A percentile compares a stretch with the other conserved stretches of the same genome.
Conservation (phyloP, 1,284 basidiomycete genomes). For the Irpex sp. region DNA sequence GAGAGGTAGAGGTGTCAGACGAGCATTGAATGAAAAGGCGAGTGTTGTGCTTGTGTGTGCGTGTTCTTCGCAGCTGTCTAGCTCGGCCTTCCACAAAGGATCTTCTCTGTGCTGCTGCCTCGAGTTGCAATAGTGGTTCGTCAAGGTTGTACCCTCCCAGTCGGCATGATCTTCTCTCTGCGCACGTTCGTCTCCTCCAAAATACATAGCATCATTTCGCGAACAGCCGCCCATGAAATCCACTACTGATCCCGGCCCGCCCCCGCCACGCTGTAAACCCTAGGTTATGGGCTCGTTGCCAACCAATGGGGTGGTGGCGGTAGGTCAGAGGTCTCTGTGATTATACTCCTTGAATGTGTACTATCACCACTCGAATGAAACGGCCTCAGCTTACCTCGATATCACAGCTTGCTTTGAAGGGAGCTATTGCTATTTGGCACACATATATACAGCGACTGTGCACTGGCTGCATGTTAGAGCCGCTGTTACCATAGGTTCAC, state of each 20-base stretch:
- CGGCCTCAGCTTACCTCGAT: too few relatives aligned
- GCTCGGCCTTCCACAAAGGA: neutral
- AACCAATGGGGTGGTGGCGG: neutral
- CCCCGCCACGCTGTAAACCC: neutral
- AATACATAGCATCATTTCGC: neutral
- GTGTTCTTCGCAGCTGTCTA: too few relatives aligned
- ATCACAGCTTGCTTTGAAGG: too few relatives aligned
- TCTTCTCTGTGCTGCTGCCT: neutral
- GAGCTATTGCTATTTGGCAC: neutral
- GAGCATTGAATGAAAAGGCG: slow-evolving; percentile 8
- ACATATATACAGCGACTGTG: neutral
- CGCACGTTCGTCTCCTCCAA: neutral
- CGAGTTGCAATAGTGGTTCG: neutral
- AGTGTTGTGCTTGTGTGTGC: neutral
- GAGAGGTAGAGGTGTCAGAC: slow-evolving; percentile 7
- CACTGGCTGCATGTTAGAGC: neutral
- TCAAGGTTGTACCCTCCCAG: neutral
- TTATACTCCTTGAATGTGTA: neutral
- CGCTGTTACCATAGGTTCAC: neutral
- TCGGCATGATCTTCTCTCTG: neutral
- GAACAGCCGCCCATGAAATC: neutral
- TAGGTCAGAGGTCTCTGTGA: neutral
- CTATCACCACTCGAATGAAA: neutral
- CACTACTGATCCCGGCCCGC: neutral
- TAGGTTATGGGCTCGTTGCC: neutral